Evolutionary conservation across 1,139 yeast species (phyloP).

Genomic region (Hansenula sp.): DNA sequence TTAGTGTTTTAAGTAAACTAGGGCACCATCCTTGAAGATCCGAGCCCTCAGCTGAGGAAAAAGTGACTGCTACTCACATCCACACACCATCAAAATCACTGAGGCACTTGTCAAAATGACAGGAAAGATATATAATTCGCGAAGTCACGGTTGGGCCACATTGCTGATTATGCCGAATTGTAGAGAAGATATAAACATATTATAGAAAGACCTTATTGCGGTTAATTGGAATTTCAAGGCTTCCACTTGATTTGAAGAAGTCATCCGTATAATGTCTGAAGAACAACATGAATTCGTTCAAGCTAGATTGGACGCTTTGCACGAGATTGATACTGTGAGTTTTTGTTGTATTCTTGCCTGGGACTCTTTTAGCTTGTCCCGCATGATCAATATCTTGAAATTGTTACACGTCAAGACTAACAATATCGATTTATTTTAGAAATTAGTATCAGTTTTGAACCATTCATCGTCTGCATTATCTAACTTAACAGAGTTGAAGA

Average conservation of each 20-base stretch:
- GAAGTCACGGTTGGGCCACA: too few relatives aligned
- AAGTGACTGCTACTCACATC: constrained; percentile 14
- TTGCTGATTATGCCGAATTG: not conserved
- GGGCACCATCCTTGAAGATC: constrained; percentile 3
- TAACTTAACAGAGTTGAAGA: constrained; percentile 17
- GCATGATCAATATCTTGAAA: constrained; percentile 24
- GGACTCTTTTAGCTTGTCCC: constrained; percentile 7
- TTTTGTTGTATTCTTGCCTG: not conserved
- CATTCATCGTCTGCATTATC: constrained; percentile 23
- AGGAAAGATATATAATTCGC: too few relatives aligned
- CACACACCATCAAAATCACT: not conserved
- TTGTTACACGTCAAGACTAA: constrained; percentile 22
- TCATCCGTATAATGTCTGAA: constrained; percentile 8
- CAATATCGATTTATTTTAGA: constrained; percentile 11
- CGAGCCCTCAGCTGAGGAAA: not conserved
- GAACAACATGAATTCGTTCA: constrained; percentile 34
- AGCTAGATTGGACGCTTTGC: constrained; percentile 41
- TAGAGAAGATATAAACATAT: not conserved
- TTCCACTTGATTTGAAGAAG: too few relatives aligned
- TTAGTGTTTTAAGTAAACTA: constrained; percentile 13
- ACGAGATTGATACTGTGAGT: constrained; percentile 35
- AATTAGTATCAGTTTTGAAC: constrained; percentile 22
- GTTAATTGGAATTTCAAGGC: not conserved
- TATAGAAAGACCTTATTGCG: too few relatives aligned
- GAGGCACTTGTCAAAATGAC: too few relatives aligned